phyloP scores from a whole-genome alignment of 495 filamentous ascomycete genomes.

The Talaromyces ruber region DNA sequence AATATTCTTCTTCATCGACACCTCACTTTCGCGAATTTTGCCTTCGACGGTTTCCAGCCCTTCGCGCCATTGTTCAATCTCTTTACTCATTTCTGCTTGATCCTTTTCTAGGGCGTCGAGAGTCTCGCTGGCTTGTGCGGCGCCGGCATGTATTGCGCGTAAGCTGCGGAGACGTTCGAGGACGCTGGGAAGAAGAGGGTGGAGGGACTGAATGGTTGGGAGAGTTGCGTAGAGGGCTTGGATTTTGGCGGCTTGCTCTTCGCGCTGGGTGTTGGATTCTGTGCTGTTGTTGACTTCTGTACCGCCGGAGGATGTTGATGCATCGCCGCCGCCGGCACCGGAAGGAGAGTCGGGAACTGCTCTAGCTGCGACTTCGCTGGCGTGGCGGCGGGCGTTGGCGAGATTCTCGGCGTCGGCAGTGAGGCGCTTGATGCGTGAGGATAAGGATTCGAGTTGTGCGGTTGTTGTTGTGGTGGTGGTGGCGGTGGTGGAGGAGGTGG shows the following conservation, averaged over 20 bases:
- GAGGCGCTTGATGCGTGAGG: constrained; percentile 62
- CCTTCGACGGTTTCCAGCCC: constrained; percentile 71
- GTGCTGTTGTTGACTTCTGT: constrained; percentile 16
- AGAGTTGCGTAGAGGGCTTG: constrained; percentile 87
- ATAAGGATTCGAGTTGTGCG: constrained; percentile 60
- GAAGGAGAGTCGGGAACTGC: constrained; percentile 27
- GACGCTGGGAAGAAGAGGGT: constrained; percentile 76
- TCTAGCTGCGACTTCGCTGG: constrained; percentile 59
- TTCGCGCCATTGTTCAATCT: constrained; percentile 81
- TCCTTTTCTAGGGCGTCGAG: constrained; percentile 67
- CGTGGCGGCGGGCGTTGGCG: constrained; percentile 60
- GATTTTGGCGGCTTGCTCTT: constrained; percentile 74
- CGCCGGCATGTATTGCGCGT: constrained; percentile 75
- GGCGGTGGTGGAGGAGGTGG: constrained; percentile 19
- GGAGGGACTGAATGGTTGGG: constrained; percentile 78
- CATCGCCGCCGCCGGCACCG: constrained; percentile 21
- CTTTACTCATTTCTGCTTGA: constrained; percentile 73
- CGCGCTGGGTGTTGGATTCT: constrained; percentile 23
- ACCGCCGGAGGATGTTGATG: constrained; percentile 48
- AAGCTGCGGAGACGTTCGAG: constrained; percentile 80
- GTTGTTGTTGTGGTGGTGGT: constrained; percentile 20
- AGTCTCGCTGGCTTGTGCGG: constrained; percentile 73
- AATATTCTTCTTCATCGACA: constrained; percentile 66
- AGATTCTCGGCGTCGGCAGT: constrained; percentile 74
- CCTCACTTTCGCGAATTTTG: constrained; percentile 58